Conservation (phyloP, 805 yeast genomes). For the Millerozyma miso region DNA sequence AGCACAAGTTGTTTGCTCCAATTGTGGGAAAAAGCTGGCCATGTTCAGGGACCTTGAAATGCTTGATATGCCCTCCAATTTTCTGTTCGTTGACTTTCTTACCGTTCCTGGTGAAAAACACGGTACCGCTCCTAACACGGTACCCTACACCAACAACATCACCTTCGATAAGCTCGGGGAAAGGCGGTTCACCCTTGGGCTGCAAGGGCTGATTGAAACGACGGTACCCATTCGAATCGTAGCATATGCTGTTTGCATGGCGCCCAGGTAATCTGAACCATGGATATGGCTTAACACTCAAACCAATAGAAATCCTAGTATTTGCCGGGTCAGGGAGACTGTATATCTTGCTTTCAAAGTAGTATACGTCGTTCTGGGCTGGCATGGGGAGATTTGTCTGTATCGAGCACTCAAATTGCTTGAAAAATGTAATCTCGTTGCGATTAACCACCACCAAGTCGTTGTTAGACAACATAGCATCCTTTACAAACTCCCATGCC, state of each 20-base stretch:
- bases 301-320: conserved; percentile 66
- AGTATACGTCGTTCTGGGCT: conserved; percentile 74
- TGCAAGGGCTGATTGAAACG: conserved; percentile 75
- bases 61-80: conserved; percentile 73
- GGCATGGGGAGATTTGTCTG: conserved; percentile 87
- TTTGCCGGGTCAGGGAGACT: conserved; percentile 56
- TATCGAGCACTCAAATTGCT: conserved; percentile 59
- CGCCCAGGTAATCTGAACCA: conserved; percentile 91
- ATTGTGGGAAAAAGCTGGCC: conserved; percentile 76
- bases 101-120: conserved; percentile 93
- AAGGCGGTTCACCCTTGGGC: conserved; percentile 42
- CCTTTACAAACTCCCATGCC: conserved; percentile 84
- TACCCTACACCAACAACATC: conserved; percentile 94
- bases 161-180: conserved; percentile 66
- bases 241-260: conserved; percentile 78
- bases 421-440: conserved; percentile 53
- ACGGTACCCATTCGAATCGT: conserved; percentile 80
- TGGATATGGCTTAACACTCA: conserved; percentile 87
- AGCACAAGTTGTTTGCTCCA: conserved; percentile 80
- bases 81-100: conserved; percentile 79
- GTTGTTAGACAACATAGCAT: conserved; percentile 49
- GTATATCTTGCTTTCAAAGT: conserved; percentile 83
- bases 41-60: conserved; percentile 50
- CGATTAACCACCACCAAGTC: conserved; percentile 63
- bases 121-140: conserved; percentile 73